Evolutionary conservation across 306 rosid genomes (phyloP), one percentile per base, ranked within the genome.

Genomic region (Mucuna pruriens): DNA sequence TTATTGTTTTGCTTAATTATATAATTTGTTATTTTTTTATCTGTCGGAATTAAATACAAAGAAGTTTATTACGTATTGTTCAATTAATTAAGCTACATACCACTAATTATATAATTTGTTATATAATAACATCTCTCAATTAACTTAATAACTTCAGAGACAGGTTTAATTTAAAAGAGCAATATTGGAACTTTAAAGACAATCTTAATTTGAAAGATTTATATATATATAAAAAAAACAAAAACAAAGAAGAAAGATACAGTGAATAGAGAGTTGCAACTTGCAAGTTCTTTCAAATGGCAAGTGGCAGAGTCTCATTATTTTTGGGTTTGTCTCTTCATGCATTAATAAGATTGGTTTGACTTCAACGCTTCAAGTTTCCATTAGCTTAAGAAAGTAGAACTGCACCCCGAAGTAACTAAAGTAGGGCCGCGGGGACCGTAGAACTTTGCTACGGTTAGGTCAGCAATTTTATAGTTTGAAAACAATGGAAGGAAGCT

Each of bases 401-500:
- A 61, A 26, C 58, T 34, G 9, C 46, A 44, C 10, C 7, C 2
- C 22, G 45, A 63, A 48, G 19, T 16, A 11, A 77, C 17, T 31
- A 9, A 62, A 39, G 33, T 57, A 42, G 78, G 23, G 25, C 45
- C 17, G 34, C 0, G 23, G 31, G 64, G 68, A 25, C 57, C 22
- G 2, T 6, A 36, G 58, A 0, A 6, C 16, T 67, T 82, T 82
- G 55, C 7, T 23, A 82, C 9, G 45, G 73, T 57, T 68, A 40
- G 85, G 66, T 75, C 46, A 13, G 76, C 63, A 71, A 36, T 13
- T 10, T 34, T 36, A 7, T 31, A 7, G 6, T 46, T 29, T 76
- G 36, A 60, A 76, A 61, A 26, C 15, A 61, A 25, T 11, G 3
- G 3, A 7, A 25, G 13, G 34, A 48, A 48, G 17, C 34, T 46